Base-by-base conservation (phyloP, 768 basidiomycete species). In the Boletellus ananas region DNA sequence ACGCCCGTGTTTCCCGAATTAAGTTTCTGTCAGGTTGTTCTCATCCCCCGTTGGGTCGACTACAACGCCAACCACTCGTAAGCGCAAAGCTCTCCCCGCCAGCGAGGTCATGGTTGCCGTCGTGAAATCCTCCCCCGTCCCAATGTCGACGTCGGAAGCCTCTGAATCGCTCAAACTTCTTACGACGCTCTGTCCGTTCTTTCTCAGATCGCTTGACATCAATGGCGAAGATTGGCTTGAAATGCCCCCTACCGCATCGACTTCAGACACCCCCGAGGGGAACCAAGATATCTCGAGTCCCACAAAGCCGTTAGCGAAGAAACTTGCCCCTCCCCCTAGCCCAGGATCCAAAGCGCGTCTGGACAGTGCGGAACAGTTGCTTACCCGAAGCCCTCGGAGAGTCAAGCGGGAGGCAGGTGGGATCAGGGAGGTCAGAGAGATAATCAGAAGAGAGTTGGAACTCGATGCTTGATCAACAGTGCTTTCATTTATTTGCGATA, bases 71-170 rank as follows among this genome's bases (percentile, higher is more conserved):
- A 74, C 79, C 3, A 64, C 72, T 23, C 79, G 90, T 43, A 90
- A 87, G 65, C 80, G 90, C 36, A 84, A 84, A 37, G 79, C 84
- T 21, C 70, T 90, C 45, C 88, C 85, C 14, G 66, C 73, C 14
- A 74, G 74, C 29, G 88, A 91, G 61, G 85, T 90, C 29, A 73
- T 74, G 4, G 68, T 78, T 20, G 84, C 88, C 11, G 71, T 92
- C 51, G 68, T 90, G 47, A 90, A 91, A 68, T 90, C 88, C 0
- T 89, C 88, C 0, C 83, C 85, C 1, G 83, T 91, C 6, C 88
- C 90, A 8, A 80, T 90, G 54, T 91, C 89, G 17, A 68, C 74
- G 23, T 83, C 84, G 10, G 90, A 92, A 67, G 88, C 90, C 2
- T 79, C 76, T 40, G 87, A 91, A 61, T 90, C 87, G 2, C 64